Base-by-base conservation (phyloP, 768 basidiomycete species). In the Holtermanniella nyarrowii region DNA sequence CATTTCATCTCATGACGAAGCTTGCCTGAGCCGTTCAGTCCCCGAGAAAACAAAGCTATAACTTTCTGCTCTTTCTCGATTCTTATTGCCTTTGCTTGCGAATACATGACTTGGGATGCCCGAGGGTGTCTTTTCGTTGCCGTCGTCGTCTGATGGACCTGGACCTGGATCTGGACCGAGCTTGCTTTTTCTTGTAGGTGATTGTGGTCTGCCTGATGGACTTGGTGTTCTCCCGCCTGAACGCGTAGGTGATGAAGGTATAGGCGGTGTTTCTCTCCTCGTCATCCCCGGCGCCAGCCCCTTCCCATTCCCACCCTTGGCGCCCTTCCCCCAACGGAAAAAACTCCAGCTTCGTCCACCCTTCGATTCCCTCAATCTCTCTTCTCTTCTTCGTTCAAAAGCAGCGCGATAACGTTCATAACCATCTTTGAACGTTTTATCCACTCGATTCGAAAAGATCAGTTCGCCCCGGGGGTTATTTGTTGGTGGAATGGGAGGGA, bases 391-490 rank as follows among this genome's bases (percentile, higher is more conserved):
- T 46, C 82, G 75, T 73, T 96, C 93, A 71, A 95, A 97, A 25
- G 82, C 82, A 7, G 81, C 76, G 20, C 93, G 80, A 72, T 96
- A 89, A 14, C 88, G 80, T 70, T 96, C 91, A 73, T 99, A 99
- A 0, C 84, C 79, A 50, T 97, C 95, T 21, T 86, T 77, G 70
- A 97, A 97, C 18, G 71, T 63, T 47, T 78, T 78, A 54, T 87
- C 84, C 18, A 99, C 84, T 43, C 86, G 82, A 11, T 84, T 86
- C 2, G 86, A 89, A 73, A 99, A 95, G 50, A 97, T 95, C 53
- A 99, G 81, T 66, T 99, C 95, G 46, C 95, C 93, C 13, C 91
- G 83, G 2, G 93, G 90, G 70, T 89, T 95, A 24, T 76, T 76
- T 13, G 88, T 78, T 0, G 89, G 88, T 2, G 90, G 89, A 40